A percentile compares a stretch with the other conserved stretches of the same genome.
Evolutionary conservation across 2,329 filamentous ascomycete genomes (phyloP).

Genomic region (Colletotrichum aenigma): DNA sequence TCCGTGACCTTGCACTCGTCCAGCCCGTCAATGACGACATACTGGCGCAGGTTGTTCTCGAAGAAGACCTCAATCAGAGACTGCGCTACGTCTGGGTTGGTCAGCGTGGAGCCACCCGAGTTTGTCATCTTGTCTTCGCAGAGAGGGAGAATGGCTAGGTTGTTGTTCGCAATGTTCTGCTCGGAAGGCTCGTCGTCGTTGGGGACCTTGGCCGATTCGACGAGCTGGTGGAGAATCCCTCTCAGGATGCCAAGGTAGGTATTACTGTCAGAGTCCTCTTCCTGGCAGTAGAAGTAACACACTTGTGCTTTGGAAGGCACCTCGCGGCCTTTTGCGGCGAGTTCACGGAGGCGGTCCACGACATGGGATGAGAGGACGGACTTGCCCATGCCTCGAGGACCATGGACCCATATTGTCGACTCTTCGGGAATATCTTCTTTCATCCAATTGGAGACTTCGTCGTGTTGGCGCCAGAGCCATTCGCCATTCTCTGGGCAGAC

Average conservation of each 20-base stretch:
- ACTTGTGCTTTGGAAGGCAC: constrained; percentile 24
- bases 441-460: constrained; percentile 10
- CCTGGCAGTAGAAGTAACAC: constrained; percentile 46
- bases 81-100: constrained; percentile 24
- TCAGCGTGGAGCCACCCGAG: constrained; percentile 29
- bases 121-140: constrained; percentile 30
- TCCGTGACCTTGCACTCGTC: constrained; percentile 42
- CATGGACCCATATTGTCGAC: constrained; percentile 35
- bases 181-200: background rate
- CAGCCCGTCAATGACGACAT: constrained; percentile 48
- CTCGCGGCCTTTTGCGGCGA: background rate
- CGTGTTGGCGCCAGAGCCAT: constrained; percentile 7
- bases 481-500: constrained; percentile 1
- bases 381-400: constrained; percentile 42
- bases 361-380: constrained; percentile 43
- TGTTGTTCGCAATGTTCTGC: background rate
- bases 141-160: constrained; percentile 30
- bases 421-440: constrained; percentile 16
- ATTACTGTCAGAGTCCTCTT: constrained; percentile 28
- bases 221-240: constrained; percentile 35
- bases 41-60: constrained; percentile 29
- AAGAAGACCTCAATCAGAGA: constrained; percentile 34
- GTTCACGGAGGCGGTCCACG: constrained; percentile 31
- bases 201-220: constrained; percentile 3
- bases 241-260: constrained; percentile 33